These are phyloP conservation scores for Ogataea methylovora DNA, from an alignment of 805 yeast species.

Conservation along the genomic window DNA sequence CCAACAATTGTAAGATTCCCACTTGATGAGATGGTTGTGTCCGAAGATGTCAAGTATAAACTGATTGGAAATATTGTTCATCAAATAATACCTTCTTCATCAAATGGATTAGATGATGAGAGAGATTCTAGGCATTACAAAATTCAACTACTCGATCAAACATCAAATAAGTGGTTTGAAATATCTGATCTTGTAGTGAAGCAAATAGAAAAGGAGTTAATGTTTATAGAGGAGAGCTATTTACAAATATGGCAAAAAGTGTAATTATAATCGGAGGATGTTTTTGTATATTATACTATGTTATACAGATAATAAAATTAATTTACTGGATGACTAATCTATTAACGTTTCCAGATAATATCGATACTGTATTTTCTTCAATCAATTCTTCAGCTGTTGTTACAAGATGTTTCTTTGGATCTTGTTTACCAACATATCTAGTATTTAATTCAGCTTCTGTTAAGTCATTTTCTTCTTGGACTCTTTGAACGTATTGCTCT, in stretches of 20 bases:
- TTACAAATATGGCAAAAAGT: conserved; percentile 59
- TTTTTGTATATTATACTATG: background rate
- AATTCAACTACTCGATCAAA: conserved; percentile 37
- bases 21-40: conserved; percentile 19
- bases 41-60: conserved; percentile 26
- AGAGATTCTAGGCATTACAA: conserved; percentile 31
- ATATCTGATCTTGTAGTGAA: conserved; percentile 44
- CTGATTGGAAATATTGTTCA: conserved; percentile 42
- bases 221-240: conserved; percentile 55
- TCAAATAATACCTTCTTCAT: conserved; percentile 19
- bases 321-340: conserved; percentile 74
- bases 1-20: conserved; percentile 61
- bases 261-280: background rate
- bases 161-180: conserved; percentile 46
- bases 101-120: background rate
- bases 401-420: conserved; percentile 93
- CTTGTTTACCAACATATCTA: conserved; percentile 96
- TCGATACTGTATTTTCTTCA: conserved; percentile 84
- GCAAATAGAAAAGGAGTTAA: conserved; percentile 44
- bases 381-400: conserved; percentile 81
- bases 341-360: conserved; percentile 84
- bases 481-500: conserved; percentile 79
- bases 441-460: conserved; percentile 86
- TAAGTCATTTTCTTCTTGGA: conserved; percentile 85
- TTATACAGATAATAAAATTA: background rate